Percentiles rank a stretch among this genome's conserved stretches.
phyloP scores from a whole-genome alignment of 306 rosid species.

The Cicer cuneatum region DNA sequence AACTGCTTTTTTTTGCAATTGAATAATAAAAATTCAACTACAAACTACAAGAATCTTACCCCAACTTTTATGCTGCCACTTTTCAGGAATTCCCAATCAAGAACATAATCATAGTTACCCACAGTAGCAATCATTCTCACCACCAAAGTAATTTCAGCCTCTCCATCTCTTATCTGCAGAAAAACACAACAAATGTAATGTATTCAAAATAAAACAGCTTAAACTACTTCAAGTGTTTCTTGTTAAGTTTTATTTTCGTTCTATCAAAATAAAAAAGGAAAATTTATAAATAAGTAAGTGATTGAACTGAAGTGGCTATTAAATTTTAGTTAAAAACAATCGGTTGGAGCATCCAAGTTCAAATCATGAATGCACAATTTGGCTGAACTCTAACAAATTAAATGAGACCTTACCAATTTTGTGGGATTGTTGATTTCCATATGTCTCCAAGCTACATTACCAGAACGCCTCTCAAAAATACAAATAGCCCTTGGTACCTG shows the following conservation, averaged over 20 bases:
- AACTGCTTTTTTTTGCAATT: background rate
- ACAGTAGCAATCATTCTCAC: constrained; percentile 88
- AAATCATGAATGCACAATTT: no score
- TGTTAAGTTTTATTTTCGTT: no score
- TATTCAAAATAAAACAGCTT: background rate
- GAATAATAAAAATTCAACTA: background rate
- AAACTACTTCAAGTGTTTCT: no score
- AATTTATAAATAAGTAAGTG: no score
- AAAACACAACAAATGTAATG: background rate
- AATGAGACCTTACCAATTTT: constrained; percentile 53
- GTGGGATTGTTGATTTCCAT: constrained; percentile 83
- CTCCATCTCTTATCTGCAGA: constrained; percentile 79
- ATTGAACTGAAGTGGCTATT: no score
- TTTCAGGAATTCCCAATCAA: constrained; percentile 84
- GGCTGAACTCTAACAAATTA: no score
- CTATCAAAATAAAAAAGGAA: no score
- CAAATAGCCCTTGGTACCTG: constrained; percentile 74
- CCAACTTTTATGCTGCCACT: constrained; percentile 87
- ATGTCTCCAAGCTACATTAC: constrained; percentile 81
- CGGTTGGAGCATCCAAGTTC: no score
- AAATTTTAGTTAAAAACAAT: no score
- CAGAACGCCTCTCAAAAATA: constrained; percentile 70
- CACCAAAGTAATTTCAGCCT: constrained; percentile 66
- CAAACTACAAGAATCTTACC: constrained; percentile 51
- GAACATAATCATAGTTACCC: constrained; percentile 90